Percentiles rank a stretch among this genome's conserved stretches.
Evolutionary conservation across 768 basidiomycete species (phyloP).

Genomic region (Tulasnella sp.): DNA sequence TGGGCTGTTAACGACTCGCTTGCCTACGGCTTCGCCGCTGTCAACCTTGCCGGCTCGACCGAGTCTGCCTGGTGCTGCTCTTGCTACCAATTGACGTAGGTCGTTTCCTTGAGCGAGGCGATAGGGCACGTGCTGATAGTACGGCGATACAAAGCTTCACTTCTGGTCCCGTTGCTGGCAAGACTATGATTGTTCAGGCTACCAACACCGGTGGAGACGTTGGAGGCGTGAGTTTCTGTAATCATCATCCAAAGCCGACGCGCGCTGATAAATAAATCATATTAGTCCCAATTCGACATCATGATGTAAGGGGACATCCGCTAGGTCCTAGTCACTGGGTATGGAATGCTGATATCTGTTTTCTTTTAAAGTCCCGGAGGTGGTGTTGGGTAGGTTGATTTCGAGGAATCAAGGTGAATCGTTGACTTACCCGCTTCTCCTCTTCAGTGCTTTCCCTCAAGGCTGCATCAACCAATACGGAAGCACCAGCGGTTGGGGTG

Average conservation of each 20-base stretch:
- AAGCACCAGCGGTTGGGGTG: neutral
- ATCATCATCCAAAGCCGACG: neutral
- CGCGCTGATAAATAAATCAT: neutral
- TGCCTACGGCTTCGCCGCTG: conserved; percentile 17
- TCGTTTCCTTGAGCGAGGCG: neutral
- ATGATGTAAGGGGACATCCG: conserved; percentile 7
- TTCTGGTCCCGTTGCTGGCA: conserved; percentile 19
- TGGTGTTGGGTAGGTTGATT: conserved; percentile 16
- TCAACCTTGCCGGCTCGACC: conserved; percentile 12
- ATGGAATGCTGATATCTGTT: neutral
- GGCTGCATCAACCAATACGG: conserved; percentile 21
- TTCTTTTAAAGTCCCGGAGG: conserved; percentile 16
- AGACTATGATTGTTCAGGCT: conserved; percentile 22
- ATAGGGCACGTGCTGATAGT: neutral
- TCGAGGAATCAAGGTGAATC: neutral
- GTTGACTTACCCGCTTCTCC: neutral
- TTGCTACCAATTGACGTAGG: conserved; percentile 20
- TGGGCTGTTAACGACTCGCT: conserved; percentile 15
- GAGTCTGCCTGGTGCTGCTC: conserved; percentile 19
- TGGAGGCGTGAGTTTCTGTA: neutral
- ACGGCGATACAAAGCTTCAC: conserved; percentile 13
- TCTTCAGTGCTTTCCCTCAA: conserved; percentile 12
- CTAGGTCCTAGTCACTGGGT: neutral
- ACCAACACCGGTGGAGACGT: conserved; percentile 20
- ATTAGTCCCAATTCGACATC: neutral